phyloP scores from a whole-genome alignment of 176 grass and related monocot genomes.

The Cenchrus purpureus region DNA sequence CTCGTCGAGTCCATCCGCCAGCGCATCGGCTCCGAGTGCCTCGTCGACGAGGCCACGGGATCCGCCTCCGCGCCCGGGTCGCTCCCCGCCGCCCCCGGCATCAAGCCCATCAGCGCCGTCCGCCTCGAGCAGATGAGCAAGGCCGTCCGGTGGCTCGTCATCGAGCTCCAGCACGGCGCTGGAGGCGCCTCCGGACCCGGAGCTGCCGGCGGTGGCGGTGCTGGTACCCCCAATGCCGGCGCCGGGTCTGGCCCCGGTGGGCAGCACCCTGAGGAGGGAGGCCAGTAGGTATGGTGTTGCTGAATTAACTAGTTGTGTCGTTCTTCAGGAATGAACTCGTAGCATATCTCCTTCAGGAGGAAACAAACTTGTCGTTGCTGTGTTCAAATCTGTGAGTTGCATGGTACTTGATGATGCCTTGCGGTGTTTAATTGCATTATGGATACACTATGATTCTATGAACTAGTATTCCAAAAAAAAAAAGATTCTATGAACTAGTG shows the following conservation, averaged over 20 bases:
- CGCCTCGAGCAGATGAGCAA: slow-evolving; percentile 92
- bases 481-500: neutral
- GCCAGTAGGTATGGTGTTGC: slow-evolving; percentile 70
- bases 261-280: slow-evolving; percentile 67
- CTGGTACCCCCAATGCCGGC: slow-evolving; percentile 8
- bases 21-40: slow-evolving; percentile 85
- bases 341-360: neutral
- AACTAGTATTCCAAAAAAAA: neutral
- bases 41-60: slow-evolving; percentile 86
- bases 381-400: neutral
- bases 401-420: neutral
- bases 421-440: neutral
- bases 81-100: slow-evolving; percentile 40
- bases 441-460: slow-evolving; percentile 1
- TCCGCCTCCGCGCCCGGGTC: neutral
- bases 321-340: neutral
- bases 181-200: slow-evolving; percentile 28
- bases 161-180: slow-evolving; percentile 71
- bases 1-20: slow-evolving; percentile 85
- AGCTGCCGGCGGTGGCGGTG: slow-evolving; percentile 3
- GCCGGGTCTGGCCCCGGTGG: slow-evolving; percentile 16
- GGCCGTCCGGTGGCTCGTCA: slow-evolving; percentile 81
- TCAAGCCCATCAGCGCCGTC: slow-evolving; percentile 76
- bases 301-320: neutral
- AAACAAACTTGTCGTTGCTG: neutral